These are phyloP conservation scores for Cicer pinnatifidum DNA, from an alignment of 306 rosid genomes.

Conservation along the genomic window DNA sequence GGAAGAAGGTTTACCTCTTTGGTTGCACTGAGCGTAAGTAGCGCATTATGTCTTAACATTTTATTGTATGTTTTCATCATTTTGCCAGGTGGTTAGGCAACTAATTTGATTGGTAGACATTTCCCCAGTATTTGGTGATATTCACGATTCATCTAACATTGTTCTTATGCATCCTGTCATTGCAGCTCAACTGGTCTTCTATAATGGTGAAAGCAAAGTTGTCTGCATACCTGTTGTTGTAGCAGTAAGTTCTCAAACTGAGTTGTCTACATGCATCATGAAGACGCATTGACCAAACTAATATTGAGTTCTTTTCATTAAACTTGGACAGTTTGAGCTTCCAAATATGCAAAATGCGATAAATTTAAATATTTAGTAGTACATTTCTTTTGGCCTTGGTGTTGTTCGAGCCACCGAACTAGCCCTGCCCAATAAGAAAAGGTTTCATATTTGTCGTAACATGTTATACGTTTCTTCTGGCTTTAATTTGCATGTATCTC, in stretches of 20 bases:
- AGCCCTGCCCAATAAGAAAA: not conserved
- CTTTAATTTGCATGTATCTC: not conserved
- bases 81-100: not conserved
- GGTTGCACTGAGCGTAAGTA: slow-evolving; percentile 80
- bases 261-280: not conserved
- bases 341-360: not conserved
- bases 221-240: slow-evolving; percentile 81
- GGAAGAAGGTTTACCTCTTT: slow-evolving; percentile 78
- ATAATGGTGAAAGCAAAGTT: slow-evolving; percentile 71
- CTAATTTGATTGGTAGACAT: not conserved
- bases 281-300: slow-evolving; percentile 7
- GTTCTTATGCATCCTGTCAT: slow-evolving; percentile 28
- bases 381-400: not conserved
- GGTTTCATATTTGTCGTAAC: not conserved
- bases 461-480: not conserved
- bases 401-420: not conserved
- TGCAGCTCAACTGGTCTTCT: slow-evolving; percentile 80
- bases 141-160: not conserved
- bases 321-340: not conserved
- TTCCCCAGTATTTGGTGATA: not conserved
- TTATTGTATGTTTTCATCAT: not conserved
- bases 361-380: not conserved
- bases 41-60: not conserved
- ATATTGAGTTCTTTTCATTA: not conserved
- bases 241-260: slow-evolving; percentile 62